Percentiles rank a stretch among this genome's conserved stretches.
These are phyloP conservation scores for Fusarium sp. DNA, from an alignment of 2,329 filamentous ascomycete genomes.

Conservation along the genomic window DNA sequence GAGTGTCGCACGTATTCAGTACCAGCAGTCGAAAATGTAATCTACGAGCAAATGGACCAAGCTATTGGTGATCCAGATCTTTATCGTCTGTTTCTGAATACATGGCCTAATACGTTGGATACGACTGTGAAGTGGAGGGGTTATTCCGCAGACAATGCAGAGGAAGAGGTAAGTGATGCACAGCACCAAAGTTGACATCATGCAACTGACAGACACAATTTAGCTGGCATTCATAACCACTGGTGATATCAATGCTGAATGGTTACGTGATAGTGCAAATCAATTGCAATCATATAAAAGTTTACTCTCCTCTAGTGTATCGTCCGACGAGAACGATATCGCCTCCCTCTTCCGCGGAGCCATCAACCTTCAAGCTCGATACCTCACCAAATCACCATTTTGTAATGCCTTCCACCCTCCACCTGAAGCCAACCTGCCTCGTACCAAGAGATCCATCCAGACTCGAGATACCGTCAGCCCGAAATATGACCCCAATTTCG, in stretches of 20 bases:
- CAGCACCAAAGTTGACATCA: background rate
- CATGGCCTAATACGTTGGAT: constrained; percentile 80
- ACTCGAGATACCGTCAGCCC: constrained; percentile 70
- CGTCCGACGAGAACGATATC: constrained; percentile 62
- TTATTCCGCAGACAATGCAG: constrained; percentile 63
- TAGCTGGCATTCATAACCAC: constrained; percentile 83
- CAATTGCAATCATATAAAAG: constrained; percentile 80
- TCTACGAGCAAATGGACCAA: constrained; percentile 72
- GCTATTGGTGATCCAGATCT: constrained; percentile 82
- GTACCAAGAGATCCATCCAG: constrained; percentile 36
- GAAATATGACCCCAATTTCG: constrained; percentile 72
- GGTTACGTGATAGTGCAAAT: constrained; percentile 89
- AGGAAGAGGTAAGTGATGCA: constrained; percentile 63
- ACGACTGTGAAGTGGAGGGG: constrained; percentile 79
- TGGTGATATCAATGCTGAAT: constrained; percentile 92
- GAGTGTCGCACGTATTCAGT: constrained; percentile 86
- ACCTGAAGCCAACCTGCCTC: constrained; percentile 66
- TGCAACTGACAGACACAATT: constrained; percentile 1
- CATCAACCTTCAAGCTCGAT: constrained; percentile 81
- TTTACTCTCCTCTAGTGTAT: constrained; percentile 64
- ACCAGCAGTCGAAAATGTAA: constrained; percentile 79
- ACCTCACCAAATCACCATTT: constrained; percentile 77
- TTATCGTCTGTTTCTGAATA: constrained; percentile 76
- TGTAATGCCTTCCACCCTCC: constrained; percentile 97
- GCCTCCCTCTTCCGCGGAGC: constrained; percentile 78